Evolutionary conservation across 2,329 filamentous ascomycete species (phyloP).

Genomic region (Aphanocladium album): DNA sequence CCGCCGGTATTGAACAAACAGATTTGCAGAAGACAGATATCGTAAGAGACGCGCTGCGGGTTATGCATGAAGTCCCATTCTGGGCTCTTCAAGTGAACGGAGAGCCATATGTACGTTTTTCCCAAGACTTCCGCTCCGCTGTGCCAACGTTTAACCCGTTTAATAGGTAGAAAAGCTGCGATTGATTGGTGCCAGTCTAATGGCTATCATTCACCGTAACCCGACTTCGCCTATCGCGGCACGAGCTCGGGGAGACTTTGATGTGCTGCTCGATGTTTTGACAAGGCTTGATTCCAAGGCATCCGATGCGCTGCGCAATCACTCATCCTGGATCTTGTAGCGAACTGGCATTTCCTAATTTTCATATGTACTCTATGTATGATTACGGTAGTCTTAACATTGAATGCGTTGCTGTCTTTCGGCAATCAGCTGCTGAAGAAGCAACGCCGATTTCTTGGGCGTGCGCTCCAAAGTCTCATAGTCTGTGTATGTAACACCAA

Average conservation of each 20-base stretch:
- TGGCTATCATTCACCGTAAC: conserved; percentile 35
- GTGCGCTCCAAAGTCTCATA: conserved; percentile 33
- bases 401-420: conserved; percentile 15
- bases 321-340: conserved; percentile 19
- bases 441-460: conserved; percentile 31
- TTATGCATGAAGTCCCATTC: conserved; percentile 37
- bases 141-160: background rate
- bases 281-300: conserved; percentile 38
- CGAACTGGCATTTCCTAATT: background rate
- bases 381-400: background rate
- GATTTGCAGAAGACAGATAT: conserved; percentile 37
- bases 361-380: background rate
- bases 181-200: conserved; percentile 32
- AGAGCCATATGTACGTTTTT: conserved; percentile 31
- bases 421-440: conserved; percentile 24
- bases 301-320: conserved; percentile 34
- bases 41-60: conserved; percentile 35
- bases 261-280: conserved; percentile 35
- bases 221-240: conserved; percentile 31
- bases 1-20: conserved; percentile 25
- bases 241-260: conserved; percentile 34
- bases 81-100: conserved; percentile 37
- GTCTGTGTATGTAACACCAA: conserved; percentile 34
- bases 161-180: conserved; percentile 37
- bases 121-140: background rate